Evolutionary conservation across 2,329 filamentous ascomycete species (phyloP).

Genomic region (Cladosporium sp.): DNA sequence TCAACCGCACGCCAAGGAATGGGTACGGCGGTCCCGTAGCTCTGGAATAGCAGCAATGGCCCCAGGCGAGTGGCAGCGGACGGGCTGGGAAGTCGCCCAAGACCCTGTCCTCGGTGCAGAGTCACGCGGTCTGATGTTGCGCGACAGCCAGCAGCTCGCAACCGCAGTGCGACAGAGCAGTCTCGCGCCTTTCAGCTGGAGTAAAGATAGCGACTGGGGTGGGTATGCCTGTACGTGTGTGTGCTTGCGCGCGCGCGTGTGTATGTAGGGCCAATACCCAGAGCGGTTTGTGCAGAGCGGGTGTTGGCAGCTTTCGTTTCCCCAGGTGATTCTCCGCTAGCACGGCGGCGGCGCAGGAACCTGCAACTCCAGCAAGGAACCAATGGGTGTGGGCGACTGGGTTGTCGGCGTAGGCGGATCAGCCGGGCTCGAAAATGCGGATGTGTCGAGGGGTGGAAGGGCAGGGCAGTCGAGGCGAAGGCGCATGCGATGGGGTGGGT

Average conservation of each 20-base stretch:
- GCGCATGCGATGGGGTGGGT: conserved; percentile 20
- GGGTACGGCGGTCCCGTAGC: conserved; percentile 7
- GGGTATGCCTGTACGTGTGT: too few species aligned
- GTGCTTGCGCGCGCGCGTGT: too few species aligned
- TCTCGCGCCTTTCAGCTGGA: not conserved
- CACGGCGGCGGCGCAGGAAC: not conserved
- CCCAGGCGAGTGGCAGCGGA: conserved; percentile 5
- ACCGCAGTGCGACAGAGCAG: conserved; percentile 6
- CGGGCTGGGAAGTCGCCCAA: conserved; percentile 6
- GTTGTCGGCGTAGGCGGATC: conserved; percentile 16
- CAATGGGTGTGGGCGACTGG: conserved; percentile 18
- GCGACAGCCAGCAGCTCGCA: conserved; percentile 7
- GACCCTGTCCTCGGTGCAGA: conserved; percentile 8
- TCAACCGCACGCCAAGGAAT: conserved; percentile 5
- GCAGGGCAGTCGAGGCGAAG: conserved; percentile 29
- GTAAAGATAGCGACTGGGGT: not conserved
- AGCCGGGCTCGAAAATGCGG: conserved; percentile 30
- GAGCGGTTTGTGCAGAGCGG: conserved; percentile 12
- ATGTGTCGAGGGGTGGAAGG: conserved; percentile 30
- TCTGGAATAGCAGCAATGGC: conserved; percentile 13
- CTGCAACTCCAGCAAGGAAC: conserved; percentile 17
- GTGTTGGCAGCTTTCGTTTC: not conserved
- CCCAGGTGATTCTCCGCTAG: not conserved
- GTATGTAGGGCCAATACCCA: not conserved
- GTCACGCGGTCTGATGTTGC: conserved; percentile 9